Conservation (phyloP, 495 filamentous ascomycete species). For the Daldinia grandis region DNA sequence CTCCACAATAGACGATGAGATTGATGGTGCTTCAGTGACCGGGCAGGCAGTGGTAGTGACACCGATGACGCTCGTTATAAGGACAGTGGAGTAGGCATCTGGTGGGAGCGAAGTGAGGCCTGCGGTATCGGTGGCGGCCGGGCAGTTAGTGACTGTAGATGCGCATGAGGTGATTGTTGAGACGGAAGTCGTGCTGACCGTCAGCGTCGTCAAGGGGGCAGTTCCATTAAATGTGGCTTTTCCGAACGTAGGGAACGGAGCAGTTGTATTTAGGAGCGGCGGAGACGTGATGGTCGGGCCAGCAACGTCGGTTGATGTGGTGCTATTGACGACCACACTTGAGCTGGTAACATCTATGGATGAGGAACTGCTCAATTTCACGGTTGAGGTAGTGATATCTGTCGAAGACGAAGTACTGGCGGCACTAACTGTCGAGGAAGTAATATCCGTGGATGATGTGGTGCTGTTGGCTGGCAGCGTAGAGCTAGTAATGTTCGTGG, state of each 20-base stretch:
- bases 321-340: not conserved
- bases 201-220: slow-evolving; percentile 36
- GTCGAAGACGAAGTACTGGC: not conserved
- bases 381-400: not conserved
- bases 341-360: not conserved
- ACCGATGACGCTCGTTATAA: slow-evolving; percentile 40
- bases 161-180: slow-evolving; percentile 42
- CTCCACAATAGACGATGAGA: slow-evolving; percentile 40
- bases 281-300: slow-evolving; percentile 11
- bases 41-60: slow-evolving; percentile 46
- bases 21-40: slow-evolving; percentile 34
- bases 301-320: not conserved
- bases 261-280: not conserved
- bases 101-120: slow-evolving; percentile 33
- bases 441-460: not conserved
- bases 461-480: not conserved
- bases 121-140: slow-evolving; percentile 26
- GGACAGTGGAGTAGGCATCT: slow-evolving; percentile 35
- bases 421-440: not conserved
- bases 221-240: slow-evolving; percentile 23
- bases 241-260: slow-evolving; percentile 4
- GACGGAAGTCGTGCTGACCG: slow-evolving; percentile 37
- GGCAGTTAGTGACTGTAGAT: slow-evolving; percentile 33
- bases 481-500: not conserved
- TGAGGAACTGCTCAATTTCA: not conserved